Evolutionary conservation across 352 stramenopile species (phyloP).

Genomic region (Aphanomyces invadans): DNA sequence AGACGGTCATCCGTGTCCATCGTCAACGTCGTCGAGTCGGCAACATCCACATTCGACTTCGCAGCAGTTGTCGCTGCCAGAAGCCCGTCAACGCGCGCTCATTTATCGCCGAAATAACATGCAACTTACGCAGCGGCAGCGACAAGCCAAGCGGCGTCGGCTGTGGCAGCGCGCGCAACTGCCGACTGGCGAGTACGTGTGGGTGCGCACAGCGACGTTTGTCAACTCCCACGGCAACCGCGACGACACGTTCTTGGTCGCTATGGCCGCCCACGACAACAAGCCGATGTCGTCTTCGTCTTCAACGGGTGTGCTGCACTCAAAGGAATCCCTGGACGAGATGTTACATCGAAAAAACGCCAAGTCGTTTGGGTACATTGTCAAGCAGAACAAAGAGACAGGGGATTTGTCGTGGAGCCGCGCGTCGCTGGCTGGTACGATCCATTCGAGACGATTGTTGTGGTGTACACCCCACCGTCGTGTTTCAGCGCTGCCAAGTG

Average conservation of each 20-base stretch:
- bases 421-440: neutral
- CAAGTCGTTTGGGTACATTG: constrained; percentile 36
- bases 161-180: constrained; percentile 57
- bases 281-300: too few relatives aligned
- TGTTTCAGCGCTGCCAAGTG: too few relatives aligned
- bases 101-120: constrained; percentile 60
- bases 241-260: constrained; percentile 26
- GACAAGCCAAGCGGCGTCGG: constrained; percentile 39
- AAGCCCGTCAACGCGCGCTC: constrained; percentile 42
- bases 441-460: neutral
- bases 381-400: constrained; percentile 17
- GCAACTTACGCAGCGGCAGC: constrained; percentile 59
- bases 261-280: constrained; percentile 42
- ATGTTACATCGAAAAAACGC: constrained; percentile 71
- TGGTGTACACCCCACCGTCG: neutral
- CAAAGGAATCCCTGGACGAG: constrained; percentile 37
- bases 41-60: too few relatives aligned
- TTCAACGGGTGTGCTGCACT: constrained; percentile 24
- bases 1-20: neutral
- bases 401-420: constrained; percentile 11
- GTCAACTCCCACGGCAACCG: constrained; percentile 26
- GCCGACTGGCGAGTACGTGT: constrained; percentile 50
- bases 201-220: constrained; percentile 45
- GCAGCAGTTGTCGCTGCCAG: constrained; percentile 24
- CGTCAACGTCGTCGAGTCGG: neutral